These are phyloP conservation scores for Starmerella etchellsii DNA, from an alignment of 805 yeast species.

Conservation along the genomic window DNA sequence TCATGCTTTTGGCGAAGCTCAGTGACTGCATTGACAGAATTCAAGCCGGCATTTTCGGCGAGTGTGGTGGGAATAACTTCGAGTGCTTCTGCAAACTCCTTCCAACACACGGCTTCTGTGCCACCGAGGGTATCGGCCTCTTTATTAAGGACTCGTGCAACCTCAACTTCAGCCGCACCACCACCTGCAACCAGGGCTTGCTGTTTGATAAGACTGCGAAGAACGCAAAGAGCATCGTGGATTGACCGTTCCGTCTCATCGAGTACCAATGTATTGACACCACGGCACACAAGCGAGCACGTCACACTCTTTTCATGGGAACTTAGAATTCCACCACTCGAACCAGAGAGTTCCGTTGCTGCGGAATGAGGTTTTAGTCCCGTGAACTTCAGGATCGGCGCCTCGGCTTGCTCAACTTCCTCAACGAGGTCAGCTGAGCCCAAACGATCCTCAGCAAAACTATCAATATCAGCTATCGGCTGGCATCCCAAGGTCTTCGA, in stretches of 20 bases:
- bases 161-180: constrained; percentile 94
- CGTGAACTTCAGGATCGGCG: constrained; percentile 76
- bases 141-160: constrained; percentile 56
- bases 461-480: constrained; percentile 90
- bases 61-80: constrained; percentile 88
- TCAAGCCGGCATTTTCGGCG: constrained; percentile 91
- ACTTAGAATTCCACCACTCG: constrained; percentile 30
- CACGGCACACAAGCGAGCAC: constrained; percentile 74
- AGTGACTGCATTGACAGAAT: constrained; percentile 81
- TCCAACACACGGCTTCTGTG: constrained; percentile 80
- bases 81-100: constrained; percentile 80
- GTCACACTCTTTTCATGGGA: constrained; percentile 10
- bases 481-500: constrained; percentile 78
- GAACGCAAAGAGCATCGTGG: constrained; percentile 94
- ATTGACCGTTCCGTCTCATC: constrained; percentile 96
- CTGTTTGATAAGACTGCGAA: constrained; percentile 75
- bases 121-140: constrained; percentile 63
- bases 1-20: constrained; percentile 86
- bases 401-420: constrained; percentile 79
- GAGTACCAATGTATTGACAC: constrained; percentile 78
- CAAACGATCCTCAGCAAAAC: constrained; percentile 82
- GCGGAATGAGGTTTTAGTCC: constrained; percentile 43
- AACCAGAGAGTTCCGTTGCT: constrained; percentile 26
- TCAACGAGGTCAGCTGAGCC: constrained; percentile 88
- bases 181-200: constrained; percentile 94